A percentile compares a stretch with the other conserved stretches of the same genome.
Evolutionary conservation across 2,329 filamentous ascomycete genomes (phyloP).

Genomic region (Exserohilum turcica): DNA sequence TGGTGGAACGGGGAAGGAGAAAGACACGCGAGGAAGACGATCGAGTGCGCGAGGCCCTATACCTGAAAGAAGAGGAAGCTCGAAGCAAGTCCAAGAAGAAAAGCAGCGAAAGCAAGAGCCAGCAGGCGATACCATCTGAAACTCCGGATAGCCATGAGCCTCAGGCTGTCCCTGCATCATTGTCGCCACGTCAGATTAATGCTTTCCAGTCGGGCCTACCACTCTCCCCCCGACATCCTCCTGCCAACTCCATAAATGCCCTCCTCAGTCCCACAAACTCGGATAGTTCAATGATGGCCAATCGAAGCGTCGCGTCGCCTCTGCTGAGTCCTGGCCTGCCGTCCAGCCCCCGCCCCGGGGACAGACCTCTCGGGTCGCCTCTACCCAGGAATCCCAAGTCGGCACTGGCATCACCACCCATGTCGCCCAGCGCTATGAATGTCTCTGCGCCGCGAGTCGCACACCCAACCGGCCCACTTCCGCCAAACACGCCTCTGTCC

Average conservation of each 20-base stretch:
- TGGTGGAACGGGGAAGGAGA: conserved; percentile 70
- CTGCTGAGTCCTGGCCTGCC: conserved; percentile 68
- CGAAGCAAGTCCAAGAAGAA: conserved; percentile 77
- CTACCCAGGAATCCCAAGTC: conserved; percentile 62
- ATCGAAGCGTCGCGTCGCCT: conserved; percentile 51
- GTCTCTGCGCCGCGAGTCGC: conserved; percentile 72
- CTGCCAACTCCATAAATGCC: conserved; percentile 46
- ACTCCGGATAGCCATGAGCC: conserved; percentile 22
- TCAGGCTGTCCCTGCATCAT: conserved; percentile 25
- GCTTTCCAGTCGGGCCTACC: conserved; percentile 41
- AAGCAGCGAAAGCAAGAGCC: conserved; percentile 60
- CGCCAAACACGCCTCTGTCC: conserved; percentile 69
- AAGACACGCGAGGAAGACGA: conserved; percentile 91
- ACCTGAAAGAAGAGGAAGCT: conserved; percentile 68
- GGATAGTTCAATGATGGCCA: conserved; percentile 47
- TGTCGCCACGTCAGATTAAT: conserved; percentile 41
- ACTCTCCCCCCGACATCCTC: conserved; percentile 47
- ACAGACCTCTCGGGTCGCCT: conserved; percentile 64
- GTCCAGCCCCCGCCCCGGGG: conserved; percentile 64
- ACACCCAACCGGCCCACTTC: conserved; percentile 73
- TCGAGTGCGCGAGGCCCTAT: conserved; percentile 71
- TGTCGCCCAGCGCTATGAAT: conserved; percentile 67
- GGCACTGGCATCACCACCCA: conserved; percentile 66
- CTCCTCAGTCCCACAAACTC: conserved; percentile 58
- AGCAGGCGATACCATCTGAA: conserved; percentile 35